Evolutionary conservation across 2,329 filamentous ascomycete genomes (phyloP), one percentile per base, ranked within the genome.

Genomic region (Leptographium flavum): DNA sequence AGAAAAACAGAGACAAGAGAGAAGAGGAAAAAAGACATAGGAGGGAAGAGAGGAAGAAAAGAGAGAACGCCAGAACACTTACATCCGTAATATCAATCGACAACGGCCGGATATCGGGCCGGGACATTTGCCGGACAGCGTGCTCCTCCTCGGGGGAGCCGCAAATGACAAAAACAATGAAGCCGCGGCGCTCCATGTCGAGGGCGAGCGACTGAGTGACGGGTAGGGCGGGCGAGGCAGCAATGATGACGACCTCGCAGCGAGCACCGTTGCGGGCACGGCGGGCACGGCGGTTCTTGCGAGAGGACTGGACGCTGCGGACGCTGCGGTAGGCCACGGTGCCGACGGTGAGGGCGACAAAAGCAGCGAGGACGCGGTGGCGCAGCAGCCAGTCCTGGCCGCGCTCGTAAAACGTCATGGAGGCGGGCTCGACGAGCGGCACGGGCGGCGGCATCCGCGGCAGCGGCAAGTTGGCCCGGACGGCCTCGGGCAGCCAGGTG

Each of bases 121-220:
- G 73, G n/a, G 79, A 74, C 60, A 94, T 76, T 49, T 76, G 74
- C 49, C 85, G 76, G 14, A 96, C 79, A 51, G 83, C 66, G 31
- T 80, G 71, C 60, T 96, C 87, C 53, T 96, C 90, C 55, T 94
- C 85, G 48, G 79, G 66, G n/a, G 79, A 86, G 51, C 79, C 82
- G 56, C 87, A 90, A 1, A 94, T 84, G 49, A 98, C 71, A 60
- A 87, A 98, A 46, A 96, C 86, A 49, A 96, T 84, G 60, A 93
- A 96, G 5, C 92, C 92, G 52, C 87, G 78, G 48, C 87, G 73
- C 64, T 96, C 92, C 53, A 98, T 69, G 58, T 98, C 92, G 40
- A 88, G 65, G 2, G 87, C 79, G 45, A 96, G 69, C 11, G 86
- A 87, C 56, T 81, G 82, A 7, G 87, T 90, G 57, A 95, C 71